Evolutionary conservation across 2,329 filamentous ascomycete species (phyloP).

Genomic region (Fusarium fracticaudum): DNA sequence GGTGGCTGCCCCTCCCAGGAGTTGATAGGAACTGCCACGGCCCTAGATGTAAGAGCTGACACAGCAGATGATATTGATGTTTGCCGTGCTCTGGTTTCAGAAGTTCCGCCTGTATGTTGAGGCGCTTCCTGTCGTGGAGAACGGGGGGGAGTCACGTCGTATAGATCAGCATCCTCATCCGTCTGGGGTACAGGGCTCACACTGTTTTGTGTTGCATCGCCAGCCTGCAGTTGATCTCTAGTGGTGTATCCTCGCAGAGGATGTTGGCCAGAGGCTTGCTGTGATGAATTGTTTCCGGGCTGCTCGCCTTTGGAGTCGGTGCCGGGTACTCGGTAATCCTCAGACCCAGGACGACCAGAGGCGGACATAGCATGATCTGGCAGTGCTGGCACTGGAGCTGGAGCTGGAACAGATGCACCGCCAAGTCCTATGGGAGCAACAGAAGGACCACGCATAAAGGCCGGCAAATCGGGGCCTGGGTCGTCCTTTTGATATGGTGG

Average conservation of each 20-base stretch:
- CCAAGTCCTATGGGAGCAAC: conserved; percentile 49
- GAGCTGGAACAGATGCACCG: conserved; percentile 39
- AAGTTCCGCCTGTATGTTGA: not conserved
- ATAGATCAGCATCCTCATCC: conserved; percentile 55
- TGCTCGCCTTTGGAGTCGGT: conserved; percentile 13
- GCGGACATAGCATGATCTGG: not conserved
- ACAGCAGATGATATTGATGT: conserved; percentile 30
- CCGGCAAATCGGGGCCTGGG: conserved; percentile 62
- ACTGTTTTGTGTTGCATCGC: conserved; percentile 42
- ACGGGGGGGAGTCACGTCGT: conserved; percentile 58
- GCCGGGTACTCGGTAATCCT: not conserved
- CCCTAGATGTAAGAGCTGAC: conserved; percentile 11
- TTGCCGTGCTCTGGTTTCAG: conserved; percentile 10
- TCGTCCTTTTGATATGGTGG: conserved; percentile 80
- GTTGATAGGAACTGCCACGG: conserved; percentile 23
- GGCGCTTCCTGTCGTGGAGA: conserved; percentile 47
- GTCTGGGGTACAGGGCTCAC: conserved; percentile 45
- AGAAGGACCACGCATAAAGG: conserved; percentile 62
- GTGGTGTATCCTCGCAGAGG: conserved; percentile 50
- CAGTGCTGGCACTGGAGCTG: conserved; percentile 23
- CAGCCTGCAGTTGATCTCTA: conserved; percentile 36
- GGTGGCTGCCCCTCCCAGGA: not conserved
- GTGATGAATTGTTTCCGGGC: conserved; percentile 5
- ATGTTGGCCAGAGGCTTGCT: conserved; percentile 45
- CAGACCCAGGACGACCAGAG: not conserved